phyloP scores from a whole-genome alignment of 352 stramenopile species.

The Globisporangium cederbergense region DNA sequence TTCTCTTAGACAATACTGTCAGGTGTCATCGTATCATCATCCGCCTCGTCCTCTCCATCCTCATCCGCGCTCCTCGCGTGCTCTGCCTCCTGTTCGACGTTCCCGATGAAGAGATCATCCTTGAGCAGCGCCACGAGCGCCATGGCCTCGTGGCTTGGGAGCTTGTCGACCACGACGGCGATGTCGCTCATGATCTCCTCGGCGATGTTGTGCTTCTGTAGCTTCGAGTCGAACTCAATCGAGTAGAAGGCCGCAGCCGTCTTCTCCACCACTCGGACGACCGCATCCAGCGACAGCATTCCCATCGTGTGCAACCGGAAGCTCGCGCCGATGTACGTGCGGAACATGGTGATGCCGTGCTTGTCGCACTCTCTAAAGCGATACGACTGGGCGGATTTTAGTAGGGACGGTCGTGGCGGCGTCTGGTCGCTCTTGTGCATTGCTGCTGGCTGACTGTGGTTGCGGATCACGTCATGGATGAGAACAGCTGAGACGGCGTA shows the following conservation, averaged over 20 bases:
- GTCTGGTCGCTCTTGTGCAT: background rate
- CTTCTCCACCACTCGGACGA: conserved; percentile 63
- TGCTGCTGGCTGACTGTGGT: conserved; percentile 36
- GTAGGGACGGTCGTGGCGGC: conserved; percentile 11
- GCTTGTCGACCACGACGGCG: conserved; percentile 42
- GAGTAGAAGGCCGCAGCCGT: conserved; percentile 45
- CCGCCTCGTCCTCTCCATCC: background rate
- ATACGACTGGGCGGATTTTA: conserved; percentile 33
- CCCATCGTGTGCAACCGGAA: conserved; percentile 48
- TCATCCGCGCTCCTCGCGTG: background rate
- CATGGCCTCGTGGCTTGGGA: conserved; percentile 55
- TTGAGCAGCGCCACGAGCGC: conserved; percentile 43
- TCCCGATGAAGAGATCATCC: conserved; percentile 34
- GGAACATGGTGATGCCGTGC: conserved; percentile 67
- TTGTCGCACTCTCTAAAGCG: conserved; percentile 60
- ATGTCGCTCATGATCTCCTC: conserved; percentile 65
- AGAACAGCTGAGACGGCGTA: conserved; percentile 61
- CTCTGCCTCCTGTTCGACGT: background rate
- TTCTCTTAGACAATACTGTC: conserved; percentile 3
- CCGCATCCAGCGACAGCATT: conserved; percentile 44
- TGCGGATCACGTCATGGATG: conserved; percentile 83
- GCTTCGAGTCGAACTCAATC: conserved; percentile 60
- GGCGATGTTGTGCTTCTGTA: conserved; percentile 51
- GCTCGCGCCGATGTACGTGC: conserved; percentile 77
- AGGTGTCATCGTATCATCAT: background rate